Conservation (phyloP, 768 basidiomycete genomes). For the Boletus sensibilis region DNA sequence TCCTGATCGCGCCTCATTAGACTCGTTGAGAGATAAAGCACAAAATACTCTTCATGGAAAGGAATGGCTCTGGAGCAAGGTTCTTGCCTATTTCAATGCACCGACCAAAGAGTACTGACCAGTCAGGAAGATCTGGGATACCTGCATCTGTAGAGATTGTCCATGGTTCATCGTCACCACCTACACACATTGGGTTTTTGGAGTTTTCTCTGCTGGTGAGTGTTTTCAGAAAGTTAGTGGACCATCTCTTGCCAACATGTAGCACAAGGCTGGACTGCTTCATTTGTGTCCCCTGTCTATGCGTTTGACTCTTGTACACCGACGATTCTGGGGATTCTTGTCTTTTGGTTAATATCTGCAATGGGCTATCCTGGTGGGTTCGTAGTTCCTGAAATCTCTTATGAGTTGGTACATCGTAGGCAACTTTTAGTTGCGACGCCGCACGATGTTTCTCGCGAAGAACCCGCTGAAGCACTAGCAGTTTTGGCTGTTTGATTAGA, state of each 20-base stretch:
- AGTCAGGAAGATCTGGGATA: constrained; percentile 38
- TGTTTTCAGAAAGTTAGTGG: neutral
- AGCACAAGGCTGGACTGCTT: constrained; percentile 49
- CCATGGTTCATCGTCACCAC: constrained; percentile 44
- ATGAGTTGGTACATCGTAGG: constrained; percentile 17
- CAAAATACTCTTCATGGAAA: constrained; percentile 30
- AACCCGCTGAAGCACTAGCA: constrained; percentile 21
- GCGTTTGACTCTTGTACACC: constrained; percentile 40
- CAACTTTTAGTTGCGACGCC: constrained; percentile 29
- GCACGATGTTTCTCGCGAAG: constrained; percentile 25
- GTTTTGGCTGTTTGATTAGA: constrained; percentile 13
- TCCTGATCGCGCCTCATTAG: constrained; percentile 13
- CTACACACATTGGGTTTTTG: constrained; percentile 45
- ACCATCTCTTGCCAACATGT: neutral
- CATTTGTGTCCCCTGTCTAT: constrained; percentile 50
- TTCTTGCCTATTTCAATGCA: constrained; percentile 4
- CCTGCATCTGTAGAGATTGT: constrained; percentile 35
- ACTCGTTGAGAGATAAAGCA: constrained; percentile 1
- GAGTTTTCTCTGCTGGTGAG: constrained; percentile 40
- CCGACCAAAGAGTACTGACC: constrained; percentile 5
- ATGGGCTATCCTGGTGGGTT: constrained; percentile 40
- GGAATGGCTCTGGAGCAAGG: constrained; percentile 59
- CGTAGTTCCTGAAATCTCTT: constrained; percentile 24
- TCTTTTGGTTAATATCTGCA: constrained; percentile 57
- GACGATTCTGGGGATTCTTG: constrained; percentile 50